Evolutionary conservation across 164 flowering plant genomes (phyloP).

Genomic region (Chloranthus sessilifolius): DNA sequence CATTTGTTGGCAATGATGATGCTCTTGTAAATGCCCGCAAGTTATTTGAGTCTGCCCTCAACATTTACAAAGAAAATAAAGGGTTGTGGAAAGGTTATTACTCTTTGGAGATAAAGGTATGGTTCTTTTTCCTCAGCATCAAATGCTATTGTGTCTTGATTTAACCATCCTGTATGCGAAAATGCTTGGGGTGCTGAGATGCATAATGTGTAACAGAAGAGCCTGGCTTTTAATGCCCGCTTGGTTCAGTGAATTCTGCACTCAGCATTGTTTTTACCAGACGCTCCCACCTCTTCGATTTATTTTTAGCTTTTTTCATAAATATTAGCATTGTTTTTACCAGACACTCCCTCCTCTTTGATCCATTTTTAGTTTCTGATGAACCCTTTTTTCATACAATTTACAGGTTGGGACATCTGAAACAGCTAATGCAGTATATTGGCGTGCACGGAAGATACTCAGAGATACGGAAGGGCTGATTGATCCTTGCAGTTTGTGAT

Average conservation of each 20-base stretch:
- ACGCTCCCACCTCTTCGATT: too few species aligned
- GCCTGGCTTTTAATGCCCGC: too few species aligned
- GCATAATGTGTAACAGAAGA: too few species aligned
- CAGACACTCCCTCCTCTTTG: too few species aligned
- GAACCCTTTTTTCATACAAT: too few species aligned
- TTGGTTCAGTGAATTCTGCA: too few species aligned
- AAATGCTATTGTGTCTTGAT: too few species aligned
- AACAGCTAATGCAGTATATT: slow-evolving; percentile 54
- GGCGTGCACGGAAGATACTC: slow-evolving; percentile 75
- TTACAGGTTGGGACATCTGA: slow-evolving; percentile 82
- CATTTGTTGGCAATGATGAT: slow-evolving; percentile 46
- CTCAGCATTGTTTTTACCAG: too few species aligned
- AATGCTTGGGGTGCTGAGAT: too few species aligned
- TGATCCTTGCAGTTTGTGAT: slow-evolving; percentile 15
- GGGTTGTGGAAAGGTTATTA: slow-evolving; percentile 71
- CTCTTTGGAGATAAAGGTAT: slow-evolving; percentile 72
- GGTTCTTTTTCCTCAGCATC: neutral
- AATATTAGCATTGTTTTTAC: neutral
- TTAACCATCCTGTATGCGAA: neutral
- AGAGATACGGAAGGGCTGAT: slow-evolving; percentile 33
- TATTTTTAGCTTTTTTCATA: neutral
- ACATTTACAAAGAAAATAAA: slow-evolving; percentile 51
- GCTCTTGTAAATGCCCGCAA: slow-evolving; percentile 64
- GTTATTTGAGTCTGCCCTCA: slow-evolving; percentile 69
- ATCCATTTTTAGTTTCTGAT: too few species aligned